These are phyloP conservation scores for Boletellus ananas DNA, from an alignment of 768 basidiomycete genomes.

Conservation along the genomic window DNA sequence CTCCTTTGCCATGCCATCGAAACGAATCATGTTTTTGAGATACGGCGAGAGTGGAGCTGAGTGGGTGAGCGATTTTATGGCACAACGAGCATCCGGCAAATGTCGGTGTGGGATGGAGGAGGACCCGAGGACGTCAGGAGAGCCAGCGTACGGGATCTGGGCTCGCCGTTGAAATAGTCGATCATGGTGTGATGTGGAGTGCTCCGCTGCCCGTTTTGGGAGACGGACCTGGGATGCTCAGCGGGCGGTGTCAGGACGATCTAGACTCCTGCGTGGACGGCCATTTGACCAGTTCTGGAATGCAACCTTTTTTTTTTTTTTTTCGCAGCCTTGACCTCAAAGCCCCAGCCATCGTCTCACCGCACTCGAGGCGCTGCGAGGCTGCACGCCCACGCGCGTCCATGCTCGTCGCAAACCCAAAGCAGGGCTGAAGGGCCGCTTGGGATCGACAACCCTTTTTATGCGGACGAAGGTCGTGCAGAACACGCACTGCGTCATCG, in stretches of 20 bases:
- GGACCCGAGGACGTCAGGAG: constrained; percentile 7
- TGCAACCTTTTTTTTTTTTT: neutral
- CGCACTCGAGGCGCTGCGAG: no score
- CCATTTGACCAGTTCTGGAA: neutral
- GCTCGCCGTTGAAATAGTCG: constrained; percentile 26
- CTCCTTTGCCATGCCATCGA: constrained; percentile 69
- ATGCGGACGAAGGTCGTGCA: no score
- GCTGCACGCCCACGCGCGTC: no score
- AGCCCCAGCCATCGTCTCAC: neutral
- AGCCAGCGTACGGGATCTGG: constrained; percentile 4
- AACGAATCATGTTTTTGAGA: constrained; percentile 60
- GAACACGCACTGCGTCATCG: no score
- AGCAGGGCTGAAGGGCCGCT: no score
- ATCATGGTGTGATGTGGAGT: constrained; percentile 20
- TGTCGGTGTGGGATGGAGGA: neutral
- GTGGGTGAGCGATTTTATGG: constrained; percentile 2
- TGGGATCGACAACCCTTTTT: no score
- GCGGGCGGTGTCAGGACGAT: constrained; percentile 12
- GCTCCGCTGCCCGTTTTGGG: constrained; percentile 25
- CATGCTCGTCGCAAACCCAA: no score
- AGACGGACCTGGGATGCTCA: constrained; percentile 9
- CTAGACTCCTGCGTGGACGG: constrained; percentile 14
- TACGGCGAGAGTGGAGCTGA: neutral
- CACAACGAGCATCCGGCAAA: neutral
- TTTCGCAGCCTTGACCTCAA: constrained; percentile 1